Percentiles rank a stretch among this genome's conserved stretches.
phyloP scores from a whole-genome alignment of 1,139 yeast species.

The Blastobotrys indianensis region DNA sequence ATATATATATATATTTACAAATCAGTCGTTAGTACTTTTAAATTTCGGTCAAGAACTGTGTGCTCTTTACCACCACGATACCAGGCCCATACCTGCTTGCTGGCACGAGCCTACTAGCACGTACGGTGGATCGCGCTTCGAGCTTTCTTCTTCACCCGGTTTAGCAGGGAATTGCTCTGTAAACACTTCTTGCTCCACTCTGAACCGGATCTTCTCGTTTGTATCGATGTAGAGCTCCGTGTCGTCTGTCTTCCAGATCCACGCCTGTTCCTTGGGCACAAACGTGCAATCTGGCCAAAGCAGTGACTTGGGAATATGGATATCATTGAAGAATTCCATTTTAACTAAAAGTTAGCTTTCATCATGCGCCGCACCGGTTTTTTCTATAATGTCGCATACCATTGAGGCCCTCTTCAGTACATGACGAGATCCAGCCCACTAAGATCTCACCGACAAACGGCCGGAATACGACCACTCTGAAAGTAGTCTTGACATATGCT shows the following conservation, averaged over 20 bases:
- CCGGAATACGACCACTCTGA: slow-evolving; percentile 76
- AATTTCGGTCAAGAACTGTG: neutral
- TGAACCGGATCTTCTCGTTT: slow-evolving; percentile 83
- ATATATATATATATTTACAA: neutral
- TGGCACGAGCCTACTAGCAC: slow-evolving; percentile 88
- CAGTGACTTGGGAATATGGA: slow-evolving; percentile 75
- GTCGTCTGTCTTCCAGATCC: slow-evolving; percentile 83
- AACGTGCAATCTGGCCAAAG: slow-evolving; percentile 75
- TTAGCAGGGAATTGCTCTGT: slow-evolving; percentile 74
- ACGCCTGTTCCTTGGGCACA: slow-evolving; percentile 64
- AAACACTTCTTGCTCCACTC: slow-evolving; percentile 85
- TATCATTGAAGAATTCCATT: slow-evolving; percentile 86
- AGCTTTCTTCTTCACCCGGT: slow-evolving; percentile 44
- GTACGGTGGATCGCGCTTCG: slow-evolving; percentile 54
- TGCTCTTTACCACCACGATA: slow-evolving; percentile 83
- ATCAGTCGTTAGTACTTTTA: neutral
- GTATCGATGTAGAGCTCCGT: slow-evolving; percentile 80
- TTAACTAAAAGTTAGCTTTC: slow-evolving; percentile 35
- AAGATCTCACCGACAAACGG: slow-evolving; percentile 94
- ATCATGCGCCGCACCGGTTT: neutral
- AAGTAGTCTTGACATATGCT: slow-evolving; percentile 62
- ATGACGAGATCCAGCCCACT: slow-evolving; percentile 88
- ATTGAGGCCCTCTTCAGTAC: slow-evolving; percentile 80
- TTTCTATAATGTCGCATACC: slow-evolving; percentile 23
- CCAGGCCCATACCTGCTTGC: slow-evolving; percentile 92